Evolutionary conservation across 768 basidiomycete genomes (phyloP).

Genomic region (Boletales sp.): DNA sequence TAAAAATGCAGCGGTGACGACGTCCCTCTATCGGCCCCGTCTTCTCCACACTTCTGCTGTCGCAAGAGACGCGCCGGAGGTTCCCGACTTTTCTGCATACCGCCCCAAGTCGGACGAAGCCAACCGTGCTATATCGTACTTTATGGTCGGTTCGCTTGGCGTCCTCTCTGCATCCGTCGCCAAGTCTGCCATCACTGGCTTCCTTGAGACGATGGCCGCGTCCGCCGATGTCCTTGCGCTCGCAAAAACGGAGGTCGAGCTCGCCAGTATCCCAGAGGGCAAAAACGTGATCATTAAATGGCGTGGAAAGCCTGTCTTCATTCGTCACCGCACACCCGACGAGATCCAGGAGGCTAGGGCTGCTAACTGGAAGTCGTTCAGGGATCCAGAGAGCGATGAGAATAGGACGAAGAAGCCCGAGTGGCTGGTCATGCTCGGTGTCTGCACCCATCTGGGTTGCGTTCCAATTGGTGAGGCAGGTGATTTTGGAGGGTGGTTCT

Average conservation of each 20-base stretch:
- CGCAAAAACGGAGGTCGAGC: slow-evolving; percentile 96
- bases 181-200: slow-evolving; percentile 90
- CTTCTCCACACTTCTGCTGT: slow-evolving; percentile 74
- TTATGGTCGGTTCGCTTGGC: slow-evolving; percentile 90
- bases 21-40: slow-evolving; percentile 58
- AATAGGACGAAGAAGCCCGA: slow-evolving; percentile 89
- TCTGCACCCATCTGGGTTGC: slow-evolving; percentile 98
- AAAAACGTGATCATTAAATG: slow-evolving; percentile 98
- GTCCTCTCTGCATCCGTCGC: slow-evolving; percentile 92
- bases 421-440: slow-evolving; percentile 91
- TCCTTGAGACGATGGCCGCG: slow-evolving; percentile 93
- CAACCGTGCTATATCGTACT: slow-evolving; percentile 81
- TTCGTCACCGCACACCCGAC: slow-evolving; percentile 86
- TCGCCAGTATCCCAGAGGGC: slow-evolving; percentile 88
- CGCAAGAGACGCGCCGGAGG: slow-evolving; percentile 67
- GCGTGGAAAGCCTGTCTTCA: slow-evolving; percentile 99
- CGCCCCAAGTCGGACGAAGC: slow-evolving; percentile 57
- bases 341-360: slow-evolving; percentile 93
- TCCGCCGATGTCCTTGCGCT: slow-evolving; percentile 97
- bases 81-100: slow-evolving; percentile 88
- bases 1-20: slow-evolving; percentile 38
- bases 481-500: slow-evolving; percentile 99
- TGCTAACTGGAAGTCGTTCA: slow-evolving; percentile 78
- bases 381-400: slow-evolving; percentile 92
- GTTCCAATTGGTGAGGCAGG: slow-evolving; percentile 97